phyloP scores from a whole-genome alignment of 805 yeast species.

The Kuraishia floccosa region DNA sequence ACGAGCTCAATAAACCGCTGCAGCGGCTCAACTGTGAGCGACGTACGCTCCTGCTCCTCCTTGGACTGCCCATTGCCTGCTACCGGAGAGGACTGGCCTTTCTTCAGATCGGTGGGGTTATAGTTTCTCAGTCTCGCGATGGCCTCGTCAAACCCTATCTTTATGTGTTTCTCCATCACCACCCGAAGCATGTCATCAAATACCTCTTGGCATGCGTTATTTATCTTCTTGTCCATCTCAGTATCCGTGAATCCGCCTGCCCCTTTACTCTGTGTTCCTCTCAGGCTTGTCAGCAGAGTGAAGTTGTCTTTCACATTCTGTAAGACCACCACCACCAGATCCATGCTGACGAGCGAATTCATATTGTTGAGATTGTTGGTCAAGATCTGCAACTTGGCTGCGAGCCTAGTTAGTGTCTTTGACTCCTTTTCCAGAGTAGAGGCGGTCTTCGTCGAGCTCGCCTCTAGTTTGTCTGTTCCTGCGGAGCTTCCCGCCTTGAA shows the following conservation, averaged over 20 bases:
- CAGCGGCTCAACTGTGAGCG: conserved; percentile 45
- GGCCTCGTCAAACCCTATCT: conserved; percentile 78
- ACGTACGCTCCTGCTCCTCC: conserved; percentile 20
- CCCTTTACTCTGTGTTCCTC: conserved; percentile 22
- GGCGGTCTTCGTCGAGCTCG: conserved; percentile 5
- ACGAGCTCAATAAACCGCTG: conserved; percentile 83
- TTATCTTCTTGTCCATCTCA: conserved; percentile 19
- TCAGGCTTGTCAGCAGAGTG: conserved; percentile 32
- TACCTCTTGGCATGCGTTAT: conserved; percentile 36
- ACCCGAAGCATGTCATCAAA: conserved; percentile 55
- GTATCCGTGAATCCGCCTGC: conserved; percentile 10
- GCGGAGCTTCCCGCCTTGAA: conserved; percentile 32
- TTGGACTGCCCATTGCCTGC: conserved; percentile 8
- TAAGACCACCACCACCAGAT: conserved; percentile 60
- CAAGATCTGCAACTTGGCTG: conserved; percentile 71
- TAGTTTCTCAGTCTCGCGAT: conserved; percentile 57
- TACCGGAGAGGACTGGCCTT: too few species aligned
- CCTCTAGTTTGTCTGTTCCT: conserved; percentile 11
- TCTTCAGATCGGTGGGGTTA: conserved; percentile 52
- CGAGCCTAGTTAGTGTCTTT: conserved; percentile 47
- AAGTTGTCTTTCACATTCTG: conserved; percentile 58
- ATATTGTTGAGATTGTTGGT: conserved; percentile 66
- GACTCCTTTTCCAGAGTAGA: too few species aligned
- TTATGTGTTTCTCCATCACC: conserved; percentile 66
- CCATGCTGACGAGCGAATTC: conserved; percentile 69